Percentiles rank a stretch among this genome's conserved stretches.
These are phyloP conservation scores for Lumnitzera racemosa DNA, from an alignment of 345 rosid species.

Conservation along the genomic window DNA sequence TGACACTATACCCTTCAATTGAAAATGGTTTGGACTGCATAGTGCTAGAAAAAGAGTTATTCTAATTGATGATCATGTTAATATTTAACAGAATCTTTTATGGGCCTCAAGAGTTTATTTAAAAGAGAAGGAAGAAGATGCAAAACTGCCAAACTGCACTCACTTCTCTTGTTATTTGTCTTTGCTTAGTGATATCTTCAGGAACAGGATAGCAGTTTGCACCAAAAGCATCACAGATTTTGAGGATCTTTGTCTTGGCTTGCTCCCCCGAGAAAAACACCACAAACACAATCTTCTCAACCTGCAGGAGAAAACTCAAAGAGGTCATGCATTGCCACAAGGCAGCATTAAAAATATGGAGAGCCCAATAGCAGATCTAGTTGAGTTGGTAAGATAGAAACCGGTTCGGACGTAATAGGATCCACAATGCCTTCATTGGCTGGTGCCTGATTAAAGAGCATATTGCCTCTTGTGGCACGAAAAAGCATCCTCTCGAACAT, in stretches of 20 bases:
- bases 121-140: slow-evolving; percentile 5
- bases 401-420: slow-evolving; percentile 84
- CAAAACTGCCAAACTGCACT: slow-evolving; percentile 21
- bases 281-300: slow-evolving; percentile 79
- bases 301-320: slow-evolving; percentile 35
- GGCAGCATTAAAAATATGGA: background rate
- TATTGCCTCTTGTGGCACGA: slow-evolving; percentile 97
- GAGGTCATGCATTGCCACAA: slow-evolving; percentile 6
- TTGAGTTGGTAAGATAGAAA: slow-evolving; percentile 19
- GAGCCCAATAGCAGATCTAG: too few relatives aligned
- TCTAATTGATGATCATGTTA: background rate
- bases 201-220: slow-evolving; percentile 95
- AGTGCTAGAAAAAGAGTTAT: too few relatives aligned
- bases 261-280: slow-evolving; percentile 98
- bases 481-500: slow-evolving; percentile 92
- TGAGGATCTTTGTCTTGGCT: slow-evolving; percentile 74
- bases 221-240: slow-evolving; percentile 95
- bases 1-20: too few relatives aligned
- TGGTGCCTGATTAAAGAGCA: slow-evolving; percentile 93
- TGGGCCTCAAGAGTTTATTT: background rate
- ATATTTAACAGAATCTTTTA: slow-evolving; percentile 2
- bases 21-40: too few relatives aligned
- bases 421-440: slow-evolving; percentile 88
- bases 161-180: slow-evolving; percentile 90
- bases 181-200: slow-evolving; percentile 78